Base-by-base conservation (phyloP, 768 basidiomycete species). In the Daedaleopsis nitida region DNA sequence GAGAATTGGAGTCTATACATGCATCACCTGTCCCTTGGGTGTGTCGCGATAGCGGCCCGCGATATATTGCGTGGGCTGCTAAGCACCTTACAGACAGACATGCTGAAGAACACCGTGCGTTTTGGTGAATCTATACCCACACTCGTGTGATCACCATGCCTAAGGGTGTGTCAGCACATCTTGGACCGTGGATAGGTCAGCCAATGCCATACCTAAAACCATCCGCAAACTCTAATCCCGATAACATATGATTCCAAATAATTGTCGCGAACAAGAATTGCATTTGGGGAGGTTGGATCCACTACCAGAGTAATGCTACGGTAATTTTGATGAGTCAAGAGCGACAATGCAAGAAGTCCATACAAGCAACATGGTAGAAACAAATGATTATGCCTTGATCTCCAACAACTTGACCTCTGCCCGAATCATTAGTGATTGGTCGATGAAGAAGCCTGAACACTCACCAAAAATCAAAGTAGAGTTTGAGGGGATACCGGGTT, bases 401-500 rank as follows among this genome's bases (percentile, higher is more conserved):
- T 42, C 39, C 65, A 89, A 66, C 32, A 90, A 82, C 72, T 91
- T 91, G 70, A 88, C 85, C 78, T 91, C 89, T 91, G 52, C 42
- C 11, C 21, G 17, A 13, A 51, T 11, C 45, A 55, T 43, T 57
- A 16, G 57, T 52, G 32, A 63, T 60, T 38, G 13, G 48, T 27
- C 47, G 32, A 42, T 34, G 27, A 32, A 34, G 42, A 27, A 27
- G 27, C 11, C 8, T 2, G 0, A 9, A 24, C n/a, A 77, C 87
- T 64, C 66, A 91, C 91, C 94, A 69, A 96, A 96, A 63, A 78
- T 80, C 54, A 96, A 81, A 16, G 90, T 94, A 7, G 94, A 87
- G 74, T 90, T 91, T 43, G 85, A 69, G 54, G 94, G 94, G 58
- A 96, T 95, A 11, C 72, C 81, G 2, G 71, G 74, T 67, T 77